Base-by-base conservation (phyloP, 768 basidiomycete species). In the Hemileccinum impolitum region DNA sequence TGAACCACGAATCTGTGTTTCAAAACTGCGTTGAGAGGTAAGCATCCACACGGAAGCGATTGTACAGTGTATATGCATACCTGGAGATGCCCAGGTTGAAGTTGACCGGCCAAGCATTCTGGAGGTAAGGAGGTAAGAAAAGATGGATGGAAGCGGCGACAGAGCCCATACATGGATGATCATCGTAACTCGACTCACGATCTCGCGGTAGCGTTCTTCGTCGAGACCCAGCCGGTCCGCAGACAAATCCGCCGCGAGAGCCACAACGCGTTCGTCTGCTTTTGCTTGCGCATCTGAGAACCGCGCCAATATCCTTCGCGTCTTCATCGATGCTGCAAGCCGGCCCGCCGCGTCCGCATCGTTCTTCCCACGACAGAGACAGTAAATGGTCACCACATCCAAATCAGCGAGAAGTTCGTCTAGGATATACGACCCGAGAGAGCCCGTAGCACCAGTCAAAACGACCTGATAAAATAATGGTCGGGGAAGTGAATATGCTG, bases 41-140 rank as follows among this genome's bases (percentile, higher is more conserved):
- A 56, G 52, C 30, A 17, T 23, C 17, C 10, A 7, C 40, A 15
- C 4, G 36, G 13, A 30, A 23, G 6, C 8, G 28, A 12, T 30
- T 12, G 11, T 10, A 19, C 34, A 25, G 1, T 11, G 8, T 3
- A 26, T 26, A 17, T 31, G 41, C 50, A 4, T 41, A 50, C 62
- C 65, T 64, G 9, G 60, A 55, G n/a, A 64, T 62, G 10, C 63
- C 65, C 30, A 80, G 63, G 45, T 70, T 73, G 52, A 82, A 81
- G 59, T 81, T 81, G 47, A 81, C 80, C 1, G 75, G 72, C 80
- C 80, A 81, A 9, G 77, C 78, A 42, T 75, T 79, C 76, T 77
- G 40, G 32, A 42, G 28, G n/a, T 30, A 12, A 30, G 28, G 4
- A 8, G 28, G 28, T 6, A 23, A 23, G 28, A 2, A 30, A 10